Evolutionary conservation across 176 grass and related monocot species (phyloP), one percentile per base, ranked within the genome.

Genomic region (Musa schizocarpa): DNA sequence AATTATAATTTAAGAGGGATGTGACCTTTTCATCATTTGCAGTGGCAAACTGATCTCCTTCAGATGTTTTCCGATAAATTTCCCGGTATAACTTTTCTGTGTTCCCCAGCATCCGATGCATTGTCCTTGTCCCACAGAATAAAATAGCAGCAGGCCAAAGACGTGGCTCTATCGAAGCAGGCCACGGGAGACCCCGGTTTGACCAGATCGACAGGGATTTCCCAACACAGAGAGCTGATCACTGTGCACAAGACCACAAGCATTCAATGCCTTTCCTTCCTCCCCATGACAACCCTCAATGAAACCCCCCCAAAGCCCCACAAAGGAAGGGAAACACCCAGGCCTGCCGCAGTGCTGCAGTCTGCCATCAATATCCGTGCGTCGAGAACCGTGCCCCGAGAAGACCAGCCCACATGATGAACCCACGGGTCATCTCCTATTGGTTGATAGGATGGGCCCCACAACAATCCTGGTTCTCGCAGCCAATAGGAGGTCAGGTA

Each of bases 221-320:
- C 72, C 16, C 52, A 74, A 21, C 20, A 23, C 7, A 74, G 52
- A 13, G 17, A 17, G 72, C 72, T 29, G 16, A 56, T 23, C 34
- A 27, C 49, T 74, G 72, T 74, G 6, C 72, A 56, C 72, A 56
- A 74, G 53, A 34, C 26, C 29, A 74, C 24, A 53, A 74, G 52
- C 72, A 74, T 74, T 74, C 23, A 57, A 29, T 74, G 71, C 13
- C 17, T 16, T 13, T 54, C 2, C 72, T 11, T 56, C 21, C 24
- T 52, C 54, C 34, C 71, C 71, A 73, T 54, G 1, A 2, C 71
- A 24, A 13, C 71, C 17, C 53, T 54, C 34, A 6, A 43, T 73
- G 11, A 73, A 52, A 73, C 51, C 71, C 3, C 23, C 26, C 29
- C 16, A 61, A 54, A 74, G 8, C 72, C 72, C 51, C 72, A 56